Evolutionary conservation across 2,329 filamentous ascomycete species (phyloP).

Genomic region (Cadophora luteo-olivacea): DNA sequence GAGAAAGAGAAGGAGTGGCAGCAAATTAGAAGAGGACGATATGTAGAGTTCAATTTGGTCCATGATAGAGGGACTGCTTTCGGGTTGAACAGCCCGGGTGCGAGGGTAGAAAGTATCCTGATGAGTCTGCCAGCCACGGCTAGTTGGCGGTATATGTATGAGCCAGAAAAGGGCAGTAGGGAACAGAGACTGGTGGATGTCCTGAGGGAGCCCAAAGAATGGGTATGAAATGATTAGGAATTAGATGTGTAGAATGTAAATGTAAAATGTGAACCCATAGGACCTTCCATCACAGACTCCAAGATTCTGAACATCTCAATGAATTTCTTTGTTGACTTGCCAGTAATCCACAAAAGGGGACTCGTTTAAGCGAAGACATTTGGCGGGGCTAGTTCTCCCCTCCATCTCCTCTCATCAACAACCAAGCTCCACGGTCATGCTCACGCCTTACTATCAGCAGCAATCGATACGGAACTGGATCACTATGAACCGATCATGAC

Average conservation of each 20-base stretch:
- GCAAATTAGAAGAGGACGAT: conserved; percentile 90
- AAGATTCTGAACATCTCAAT: not conserved
- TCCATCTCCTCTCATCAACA: conserved; percentile 1
- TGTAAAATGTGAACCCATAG: conserved; percentile 14
- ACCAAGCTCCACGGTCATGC: not conserved
- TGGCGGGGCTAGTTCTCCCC: not conserved
- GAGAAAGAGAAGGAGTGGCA: conserved; percentile 94
- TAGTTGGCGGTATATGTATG: conserved; percentile 95
- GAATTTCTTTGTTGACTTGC: not conserved
- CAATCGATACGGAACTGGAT: not conserved
- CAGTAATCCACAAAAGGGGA: not conserved
- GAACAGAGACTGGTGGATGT: conserved; percentile 85
- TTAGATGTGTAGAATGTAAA: conserved; percentile 14
- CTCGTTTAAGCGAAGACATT: conserved; percentile 1
- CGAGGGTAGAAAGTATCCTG: conserved; percentile 92
- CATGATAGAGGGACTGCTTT: conserved; percentile 96
- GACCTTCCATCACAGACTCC: not conserved
- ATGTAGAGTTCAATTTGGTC: conserved; percentile 98
- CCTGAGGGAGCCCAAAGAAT: conserved; percentile 68
- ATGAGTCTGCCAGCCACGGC: conserved; percentile 97
- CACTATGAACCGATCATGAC: not conserved
- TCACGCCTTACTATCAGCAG: too few species aligned
- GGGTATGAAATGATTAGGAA: conserved; percentile 56
- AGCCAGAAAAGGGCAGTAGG: conserved; percentile 73
- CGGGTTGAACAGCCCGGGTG: conserved; percentile 89